Conservation (phyloP, 148 eudicot genomes). For the Fallopia convolvulus region DNA sequence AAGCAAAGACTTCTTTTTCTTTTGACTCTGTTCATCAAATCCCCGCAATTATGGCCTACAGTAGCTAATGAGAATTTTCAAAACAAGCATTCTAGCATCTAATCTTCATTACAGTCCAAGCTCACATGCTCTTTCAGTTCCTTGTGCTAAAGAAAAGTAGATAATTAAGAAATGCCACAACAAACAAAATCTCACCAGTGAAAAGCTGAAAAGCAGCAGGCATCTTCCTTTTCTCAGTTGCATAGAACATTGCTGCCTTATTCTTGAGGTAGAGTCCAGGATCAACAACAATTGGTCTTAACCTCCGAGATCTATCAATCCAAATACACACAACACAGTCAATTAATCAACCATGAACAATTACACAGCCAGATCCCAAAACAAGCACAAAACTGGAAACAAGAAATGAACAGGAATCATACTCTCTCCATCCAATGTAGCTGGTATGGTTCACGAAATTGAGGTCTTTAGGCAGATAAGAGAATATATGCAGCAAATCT, state of each 20-base stretch:
- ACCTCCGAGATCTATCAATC: constrained; percentile 21
- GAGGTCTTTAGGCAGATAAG: constrained; percentile 26
- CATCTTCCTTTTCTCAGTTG: constrained; percentile 19
- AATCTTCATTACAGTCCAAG: neutral
- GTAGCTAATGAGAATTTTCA: neutral
- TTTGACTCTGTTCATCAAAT: neutral
- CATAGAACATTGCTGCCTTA: constrained; percentile 17
- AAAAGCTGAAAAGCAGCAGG: constrained; percentile 27
- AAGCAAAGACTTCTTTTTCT: neutral
- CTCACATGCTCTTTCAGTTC: neutral
- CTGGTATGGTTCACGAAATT: constrained; percentile 26
- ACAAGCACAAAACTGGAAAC: constrained; percentile 6
- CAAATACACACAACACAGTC: neutral
- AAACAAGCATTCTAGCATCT: neutral
- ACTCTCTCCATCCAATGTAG: constrained; percentile 16
- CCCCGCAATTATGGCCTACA: neutral
- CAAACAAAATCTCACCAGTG: constrained; percentile 21
- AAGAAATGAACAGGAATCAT: constrained; percentile 14
- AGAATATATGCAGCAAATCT: constrained; percentile 38
- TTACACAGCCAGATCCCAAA: constrained; percentile 4
- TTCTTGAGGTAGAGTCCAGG: constrained; percentile 19
- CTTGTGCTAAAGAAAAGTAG: neutral
- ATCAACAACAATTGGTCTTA: constrained; percentile 20
- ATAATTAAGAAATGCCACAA: neutral
- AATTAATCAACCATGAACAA: neutral